phyloP scores from a whole-genome alignment of 2,329 filamentous ascomycete genomes.

The Hypocrella siamensis region DNA sequence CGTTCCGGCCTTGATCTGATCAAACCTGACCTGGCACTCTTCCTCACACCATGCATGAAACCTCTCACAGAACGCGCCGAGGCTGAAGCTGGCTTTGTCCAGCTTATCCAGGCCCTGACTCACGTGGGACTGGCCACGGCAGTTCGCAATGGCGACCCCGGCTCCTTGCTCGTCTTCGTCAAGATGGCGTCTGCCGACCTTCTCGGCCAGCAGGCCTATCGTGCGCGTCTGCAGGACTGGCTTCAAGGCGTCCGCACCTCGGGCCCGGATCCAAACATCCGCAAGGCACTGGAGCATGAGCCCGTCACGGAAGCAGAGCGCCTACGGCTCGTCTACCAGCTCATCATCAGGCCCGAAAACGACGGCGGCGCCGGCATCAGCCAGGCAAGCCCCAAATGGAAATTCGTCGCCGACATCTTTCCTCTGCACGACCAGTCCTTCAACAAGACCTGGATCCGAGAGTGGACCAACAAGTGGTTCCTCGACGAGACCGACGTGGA shows the following conservation, averaged over 20 bases:
- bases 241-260: constrained; percentile 71
- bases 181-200: constrained; percentile 62
- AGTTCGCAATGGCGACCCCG: constrained; percentile 63
- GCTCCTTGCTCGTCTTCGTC: constrained; percentile 69
- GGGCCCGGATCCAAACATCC: constrained; percentile 59
- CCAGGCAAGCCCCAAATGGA: constrained; percentile 53
- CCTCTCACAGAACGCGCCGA: constrained; percentile 42
- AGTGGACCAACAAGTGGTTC: constrained; percentile 57
- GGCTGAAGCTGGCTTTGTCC: constrained; percentile 61
- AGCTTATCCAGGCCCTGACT: constrained; percentile 60
- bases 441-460: constrained; percentile 61
- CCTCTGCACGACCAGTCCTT: constrained; percentile 63
- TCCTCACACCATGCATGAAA: not conserved
- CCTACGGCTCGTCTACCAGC: constrained; percentile 71
- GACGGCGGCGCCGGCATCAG: constrained; percentile 71
- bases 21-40: too few species aligned
- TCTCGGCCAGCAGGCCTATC: constrained; percentile 67
- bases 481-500: constrained; percentile 53
- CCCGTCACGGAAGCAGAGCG: constrained; percentile 80
- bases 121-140: constrained; percentile 74
- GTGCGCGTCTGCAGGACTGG: constrained; percentile 84
- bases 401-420: constrained; percentile 57
- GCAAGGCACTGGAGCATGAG: constrained; percentile 51
- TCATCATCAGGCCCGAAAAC: constrained; percentile 58
- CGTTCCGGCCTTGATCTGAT: not conserved